Percentiles rank a stretch among this genome's conserved stretches.
Conservation (phyloP, 352 stramenopile genomes). For the Globisporangium orthogonon region DNA sequence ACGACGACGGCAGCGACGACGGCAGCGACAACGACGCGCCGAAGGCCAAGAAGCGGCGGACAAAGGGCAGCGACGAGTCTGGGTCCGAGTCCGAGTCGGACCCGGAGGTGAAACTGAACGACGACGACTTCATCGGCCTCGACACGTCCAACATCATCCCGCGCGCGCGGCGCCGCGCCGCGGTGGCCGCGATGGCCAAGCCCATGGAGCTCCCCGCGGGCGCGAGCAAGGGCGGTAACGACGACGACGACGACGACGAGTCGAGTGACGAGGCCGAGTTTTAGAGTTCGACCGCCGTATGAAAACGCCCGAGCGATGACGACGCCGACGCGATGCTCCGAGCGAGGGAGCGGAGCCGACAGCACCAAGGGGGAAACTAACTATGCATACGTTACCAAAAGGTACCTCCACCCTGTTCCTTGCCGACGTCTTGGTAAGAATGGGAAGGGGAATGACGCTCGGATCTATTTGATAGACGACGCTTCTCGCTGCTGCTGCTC, state of each 20-base stretch:
- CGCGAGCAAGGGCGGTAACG: constrained; percentile 7
- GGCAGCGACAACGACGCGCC: constrained; percentile 42
- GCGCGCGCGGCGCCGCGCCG: constrained; percentile 58
- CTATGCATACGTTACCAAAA: too few species aligned
- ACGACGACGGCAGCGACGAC: constrained; percentile 26
- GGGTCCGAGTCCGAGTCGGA: constrained; percentile 63
- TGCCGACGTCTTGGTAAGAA: too few species aligned
- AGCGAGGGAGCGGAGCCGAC: too few species aligned
- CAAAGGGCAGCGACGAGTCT: constrained; percentile 51
- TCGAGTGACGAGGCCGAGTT: constrained; percentile 85
- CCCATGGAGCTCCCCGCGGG: constrained; percentile 49
- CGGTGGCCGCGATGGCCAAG: constrained; percentile 60
- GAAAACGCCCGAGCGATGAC: neutral
- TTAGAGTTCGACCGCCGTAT: constrained; percentile 20
- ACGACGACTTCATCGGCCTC: constrained; percentile 80
- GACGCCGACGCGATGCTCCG: too few species aligned
- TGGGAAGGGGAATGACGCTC: neutral
- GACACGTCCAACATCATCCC: constrained; percentile 87
- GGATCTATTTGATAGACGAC: neutral
- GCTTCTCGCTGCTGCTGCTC: neutral
- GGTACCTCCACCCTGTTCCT: too few species aligned
- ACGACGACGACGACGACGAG: constrained; percentile 49
- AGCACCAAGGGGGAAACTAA: too few species aligned
- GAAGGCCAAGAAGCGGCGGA: constrained; percentile 66
- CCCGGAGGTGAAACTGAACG: constrained; percentile 74